phyloP scores from a whole-genome alignment of 768 basidiomycete genomes.

The Agrocybe pediades region DNA sequence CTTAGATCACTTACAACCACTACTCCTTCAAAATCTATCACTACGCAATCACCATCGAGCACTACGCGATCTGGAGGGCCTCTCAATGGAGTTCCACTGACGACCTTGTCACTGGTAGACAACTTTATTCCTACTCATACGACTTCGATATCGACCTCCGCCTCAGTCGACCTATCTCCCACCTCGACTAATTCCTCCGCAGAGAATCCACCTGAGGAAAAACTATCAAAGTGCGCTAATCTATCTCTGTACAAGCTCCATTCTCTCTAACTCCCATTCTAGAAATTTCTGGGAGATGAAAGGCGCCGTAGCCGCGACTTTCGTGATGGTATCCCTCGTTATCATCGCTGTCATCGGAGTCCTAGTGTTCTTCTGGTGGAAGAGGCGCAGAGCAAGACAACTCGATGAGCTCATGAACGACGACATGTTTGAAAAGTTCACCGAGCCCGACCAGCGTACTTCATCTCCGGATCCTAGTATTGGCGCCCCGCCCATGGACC shows the following conservation, averaged over 20 bases:
- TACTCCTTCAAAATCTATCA: background rate
- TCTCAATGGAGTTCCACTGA: background rate
- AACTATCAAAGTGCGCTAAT: constrained; percentile 18
- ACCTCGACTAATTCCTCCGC: background rate
- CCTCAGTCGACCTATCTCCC: background rate
- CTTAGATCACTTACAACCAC: background rate
- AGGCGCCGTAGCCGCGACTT: constrained; percentile 37
- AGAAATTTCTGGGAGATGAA: constrained; percentile 39
- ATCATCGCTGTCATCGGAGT: constrained; percentile 24
- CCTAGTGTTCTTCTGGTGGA: constrained; percentile 23
- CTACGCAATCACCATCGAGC: background rate
- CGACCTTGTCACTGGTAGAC: constrained; percentile 7
- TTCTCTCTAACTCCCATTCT: constrained; percentile 7
- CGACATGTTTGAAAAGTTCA: constrained; percentile 28
- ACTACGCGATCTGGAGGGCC: background rate
- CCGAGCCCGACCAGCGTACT: constrained; percentile 18
- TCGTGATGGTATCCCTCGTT: constrained; percentile 31
- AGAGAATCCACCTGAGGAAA: constrained; percentile 7
- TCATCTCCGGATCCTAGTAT: constrained; percentile 30
- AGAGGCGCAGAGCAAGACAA: constrained; percentile 22
- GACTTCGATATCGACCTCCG: background rate
- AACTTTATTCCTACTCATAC: background rate
- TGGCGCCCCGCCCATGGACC: constrained; percentile 29
- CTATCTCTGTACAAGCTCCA: background rate
- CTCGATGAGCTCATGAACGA: constrained; percentile 24